Conservation (phyloP, 2,329 filamentous ascomycete species). For the Colletotrichum simmondsii region DNA sequence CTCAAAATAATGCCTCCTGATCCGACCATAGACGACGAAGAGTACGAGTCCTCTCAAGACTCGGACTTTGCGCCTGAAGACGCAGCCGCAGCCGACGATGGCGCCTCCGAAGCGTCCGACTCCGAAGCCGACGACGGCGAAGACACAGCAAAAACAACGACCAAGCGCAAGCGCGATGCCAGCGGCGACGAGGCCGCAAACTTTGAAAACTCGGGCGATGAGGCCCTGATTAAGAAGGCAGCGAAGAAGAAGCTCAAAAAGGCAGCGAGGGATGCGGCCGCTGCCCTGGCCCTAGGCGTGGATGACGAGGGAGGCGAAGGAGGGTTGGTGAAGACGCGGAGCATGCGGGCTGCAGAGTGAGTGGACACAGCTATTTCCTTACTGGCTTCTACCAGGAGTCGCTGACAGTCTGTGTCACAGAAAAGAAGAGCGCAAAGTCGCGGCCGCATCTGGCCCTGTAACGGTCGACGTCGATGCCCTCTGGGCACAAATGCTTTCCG, state of each 20-base stretch:
- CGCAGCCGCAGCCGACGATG: constrained; percentile 50
- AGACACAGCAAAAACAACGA: constrained; percentile 28
- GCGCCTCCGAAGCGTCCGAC: constrained; percentile 61
- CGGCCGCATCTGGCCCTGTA: constrained; percentile 65
- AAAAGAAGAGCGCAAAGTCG: constrained; percentile 66
- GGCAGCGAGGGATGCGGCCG: constrained; percentile 44
- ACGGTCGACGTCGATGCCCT: constrained; percentile 79
- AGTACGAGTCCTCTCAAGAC: constrained; percentile 78
- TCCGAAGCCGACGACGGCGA: constrained; percentile 53
- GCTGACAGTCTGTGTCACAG: constrained; percentile 43
- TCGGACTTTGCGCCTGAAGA: constrained; percentile 77
- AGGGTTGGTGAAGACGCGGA: constrained; percentile 77
- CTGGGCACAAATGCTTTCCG: constrained; percentile 74
- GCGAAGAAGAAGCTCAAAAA: constrained; percentile 62
- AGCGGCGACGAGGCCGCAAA: constrained; percentile 50
- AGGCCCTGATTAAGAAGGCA: constrained; percentile 73
- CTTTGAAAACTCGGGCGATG: constrained; percentile 78
- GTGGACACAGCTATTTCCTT: constrained; percentile 35
- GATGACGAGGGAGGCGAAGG: constrained; percentile 70
- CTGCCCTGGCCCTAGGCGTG: constrained; percentile 45
- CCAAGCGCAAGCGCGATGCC: constrained; percentile 47
- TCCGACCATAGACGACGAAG: constrained; percentile 53
- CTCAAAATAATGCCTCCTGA: constrained; percentile 57
- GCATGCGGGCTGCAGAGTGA: constrained; percentile 74
- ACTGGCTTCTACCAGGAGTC: not conserved